Conservation (phyloP, 1,139 yeast genomes). For the Kodamaea sp. region DNA sequence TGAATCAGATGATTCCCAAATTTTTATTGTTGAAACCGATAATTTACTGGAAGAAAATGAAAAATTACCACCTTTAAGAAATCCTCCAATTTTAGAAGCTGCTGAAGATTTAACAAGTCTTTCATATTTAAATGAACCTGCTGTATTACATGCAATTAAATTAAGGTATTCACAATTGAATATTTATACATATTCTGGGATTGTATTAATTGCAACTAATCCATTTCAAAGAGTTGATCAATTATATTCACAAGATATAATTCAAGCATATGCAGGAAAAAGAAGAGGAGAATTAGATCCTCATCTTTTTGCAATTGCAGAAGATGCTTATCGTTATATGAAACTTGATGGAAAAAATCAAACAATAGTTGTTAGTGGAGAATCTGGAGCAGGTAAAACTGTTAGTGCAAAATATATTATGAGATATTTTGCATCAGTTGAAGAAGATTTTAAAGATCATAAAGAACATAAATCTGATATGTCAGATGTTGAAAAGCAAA, state of each 20-base stretch:
- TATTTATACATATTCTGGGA: slow-evolving; percentile 95
- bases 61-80: slow-evolving; percentile 78
- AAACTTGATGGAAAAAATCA: slow-evolving; percentile 79
- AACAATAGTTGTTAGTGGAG: slow-evolving; percentile 96
- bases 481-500: slow-evolving; percentile 91
- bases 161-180: slow-evolving; percentile 84
- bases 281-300: slow-evolving; percentile 94
- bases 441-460: slow-evolving; percentile 48
- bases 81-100: slow-evolving; percentile 90
- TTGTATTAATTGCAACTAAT: slow-evolving; percentile 92
- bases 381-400: slow-evolving; percentile 98
- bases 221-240: slow-evolving; percentile 93
- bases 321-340: slow-evolving; percentile 97
- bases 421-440: slow-evolving; percentile 97
- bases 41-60: slow-evolving; percentile 47
- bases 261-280: slow-evolving; percentile 90
- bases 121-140: slow-evolving; percentile 93
- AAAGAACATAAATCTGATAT: slow-evolving; percentile 59
- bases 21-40: slow-evolving; percentile 52
- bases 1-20: slow-evolving; percentile 53
- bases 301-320: slow-evolving; percentile 95
- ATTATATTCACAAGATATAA: slow-evolving; percentile 84
- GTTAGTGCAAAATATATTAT: slow-evolving; percentile 95
- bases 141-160: slow-evolving; percentile 90
- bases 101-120: slow-evolving; percentile 92